These are phyloP conservation scores for Phytophthora uliginosa DNA, from an alignment of 352 stramenopile genomes.

Conservation along the genomic window DNA sequence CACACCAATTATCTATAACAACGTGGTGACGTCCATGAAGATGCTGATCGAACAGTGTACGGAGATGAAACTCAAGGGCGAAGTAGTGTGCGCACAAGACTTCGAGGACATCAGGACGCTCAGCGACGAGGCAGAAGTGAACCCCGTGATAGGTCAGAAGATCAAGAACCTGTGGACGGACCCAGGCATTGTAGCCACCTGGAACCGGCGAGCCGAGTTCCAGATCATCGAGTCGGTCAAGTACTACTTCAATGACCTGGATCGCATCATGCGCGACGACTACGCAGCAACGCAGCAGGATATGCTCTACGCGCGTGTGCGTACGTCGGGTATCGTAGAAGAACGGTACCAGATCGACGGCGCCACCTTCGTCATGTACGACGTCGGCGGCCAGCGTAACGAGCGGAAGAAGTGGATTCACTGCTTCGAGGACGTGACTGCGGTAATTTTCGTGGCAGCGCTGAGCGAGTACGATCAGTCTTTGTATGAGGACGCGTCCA, in stretches of 20 bases:
- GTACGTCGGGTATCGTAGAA: constrained; percentile 96
- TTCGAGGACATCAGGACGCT: constrained; percentile 85
- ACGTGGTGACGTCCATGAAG: constrained; percentile 93
- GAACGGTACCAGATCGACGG: constrained; percentile 96
- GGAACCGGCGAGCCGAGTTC: constrained; percentile 93
- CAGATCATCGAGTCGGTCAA: constrained; percentile 98
- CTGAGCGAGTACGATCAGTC: constrained; percentile 97
- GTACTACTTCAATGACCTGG: constrained; percentile 98
- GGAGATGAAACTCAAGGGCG: constrained; percentile 84
- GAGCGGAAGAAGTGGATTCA: constrained; percentile 99
- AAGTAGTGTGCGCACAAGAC: constrained; percentile 78
- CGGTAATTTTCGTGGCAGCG: constrained; percentile 97
- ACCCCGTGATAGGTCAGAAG: constrained; percentile 89
- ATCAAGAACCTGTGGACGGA: constrained; percentile 97
- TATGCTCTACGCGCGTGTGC: constrained; percentile 96
- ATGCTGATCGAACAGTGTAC: constrained; percentile 91
- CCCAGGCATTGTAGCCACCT: constrained; percentile 91
- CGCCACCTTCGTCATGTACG: constrained; percentile 98
- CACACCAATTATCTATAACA: constrained; percentile 93
- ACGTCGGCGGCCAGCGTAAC: constrained; percentile 97
- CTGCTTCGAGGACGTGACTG: constrained; percentile 97
- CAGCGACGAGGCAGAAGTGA: constrained; percentile 92
- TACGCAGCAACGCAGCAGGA: constrained; percentile 96
- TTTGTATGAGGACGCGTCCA: constrained; percentile 95
- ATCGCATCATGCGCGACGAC: constrained; percentile 94